Conservation (phyloP, 352 stramenopile species). For the Phytophthora crassamura region DNA sequence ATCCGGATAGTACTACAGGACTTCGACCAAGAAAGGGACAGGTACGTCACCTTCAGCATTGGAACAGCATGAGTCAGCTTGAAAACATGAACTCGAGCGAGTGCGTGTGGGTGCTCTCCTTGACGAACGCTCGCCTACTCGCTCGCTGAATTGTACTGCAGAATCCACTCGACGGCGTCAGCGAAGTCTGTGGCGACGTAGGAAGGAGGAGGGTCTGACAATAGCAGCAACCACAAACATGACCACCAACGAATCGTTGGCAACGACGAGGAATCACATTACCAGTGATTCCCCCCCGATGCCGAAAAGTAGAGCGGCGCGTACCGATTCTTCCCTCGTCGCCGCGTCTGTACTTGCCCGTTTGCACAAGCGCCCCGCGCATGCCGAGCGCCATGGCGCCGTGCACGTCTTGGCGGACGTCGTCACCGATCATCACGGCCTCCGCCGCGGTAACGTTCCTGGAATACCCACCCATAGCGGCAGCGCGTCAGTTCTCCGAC, state of each 20-base stretch:
- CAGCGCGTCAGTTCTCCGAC: background rate
- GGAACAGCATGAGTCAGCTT: constrained; percentile 1
- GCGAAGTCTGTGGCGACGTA: constrained; percentile 39
- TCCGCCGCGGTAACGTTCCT: constrained; percentile 41
- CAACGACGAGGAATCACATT: too few relatives aligned
- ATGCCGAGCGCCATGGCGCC: constrained; percentile 57
- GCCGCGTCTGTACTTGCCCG: constrained; percentile 54
- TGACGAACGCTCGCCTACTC: constrained; percentile 2
- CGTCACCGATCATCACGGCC: constrained; percentile 66
- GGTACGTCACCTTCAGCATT: background rate
- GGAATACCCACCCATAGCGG: background rate
- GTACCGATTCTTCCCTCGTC: constrained; percentile 43
- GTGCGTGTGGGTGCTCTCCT: background rate
- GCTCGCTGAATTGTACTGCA: constrained; percentile 12
- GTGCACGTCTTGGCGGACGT: constrained; percentile 56
- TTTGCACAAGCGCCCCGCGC: constrained; percentile 52
- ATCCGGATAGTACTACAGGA: too few relatives aligned
- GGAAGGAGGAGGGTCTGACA: constrained; percentile 18
- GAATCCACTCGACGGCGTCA: constrained; percentile 42
- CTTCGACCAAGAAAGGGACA: background rate
- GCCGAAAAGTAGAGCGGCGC: background rate
- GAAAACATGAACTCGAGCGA: too few relatives aligned
- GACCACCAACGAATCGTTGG: constrained; percentile 10
- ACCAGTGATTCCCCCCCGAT: too few relatives aligned
- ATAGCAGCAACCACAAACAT: background rate